Conservation (phyloP, 2,329 filamentous ascomycete genomes). For the Orbilia ellipsospora region DNA sequence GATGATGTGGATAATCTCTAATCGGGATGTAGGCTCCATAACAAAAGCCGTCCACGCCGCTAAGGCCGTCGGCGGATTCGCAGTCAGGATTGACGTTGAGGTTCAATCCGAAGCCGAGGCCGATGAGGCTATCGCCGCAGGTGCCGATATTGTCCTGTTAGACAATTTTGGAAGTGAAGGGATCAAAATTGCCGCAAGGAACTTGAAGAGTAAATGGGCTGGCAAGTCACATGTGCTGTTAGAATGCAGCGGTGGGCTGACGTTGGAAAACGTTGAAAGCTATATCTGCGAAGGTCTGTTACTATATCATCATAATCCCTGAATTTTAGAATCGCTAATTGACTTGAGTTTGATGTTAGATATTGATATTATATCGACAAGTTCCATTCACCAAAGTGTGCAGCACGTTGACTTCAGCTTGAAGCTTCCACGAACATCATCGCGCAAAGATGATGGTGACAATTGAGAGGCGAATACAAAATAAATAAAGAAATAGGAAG, state of each 20-base stretch:
- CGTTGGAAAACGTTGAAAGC: constrained; percentile 80
- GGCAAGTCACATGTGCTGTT: constrained; percentile 78
- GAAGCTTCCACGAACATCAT: constrained; percentile 73
- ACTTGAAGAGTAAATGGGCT: constrained; percentile 82
- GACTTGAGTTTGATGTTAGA: constrained; percentile 66
- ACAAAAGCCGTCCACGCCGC: constrained; percentile 85
- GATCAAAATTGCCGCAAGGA: constrained; percentile 77
- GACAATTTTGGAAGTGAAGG: constrained; percentile 91
- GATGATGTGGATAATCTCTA: constrained; percentile 9
- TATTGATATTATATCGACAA: constrained; percentile 95
- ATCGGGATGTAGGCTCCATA: constrained; percentile 71
- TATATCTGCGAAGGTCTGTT: constrained; percentile 79
- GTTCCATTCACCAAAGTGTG: constrained; percentile 85
- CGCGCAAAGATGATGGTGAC: neutral
- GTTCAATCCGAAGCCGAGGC: constrained; percentile 88
- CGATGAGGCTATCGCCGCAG: constrained; percentile 87
- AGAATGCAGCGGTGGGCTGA: constrained; percentile 92
- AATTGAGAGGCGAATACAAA: neutral
- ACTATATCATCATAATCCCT: constrained; percentile 45
- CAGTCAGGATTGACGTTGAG: constrained; percentile 95
- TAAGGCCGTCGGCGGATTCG: constrained; percentile 85
- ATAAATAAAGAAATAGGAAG: too few relatives aligned
- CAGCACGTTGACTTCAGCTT: constrained; percentile 94
- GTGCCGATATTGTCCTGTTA: constrained; percentile 95
- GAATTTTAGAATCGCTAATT: neutral